Evolutionary conservation across 345 rosid genomes (phyloP).

Genomic region (Eucalyptus fibrosa): DNA sequence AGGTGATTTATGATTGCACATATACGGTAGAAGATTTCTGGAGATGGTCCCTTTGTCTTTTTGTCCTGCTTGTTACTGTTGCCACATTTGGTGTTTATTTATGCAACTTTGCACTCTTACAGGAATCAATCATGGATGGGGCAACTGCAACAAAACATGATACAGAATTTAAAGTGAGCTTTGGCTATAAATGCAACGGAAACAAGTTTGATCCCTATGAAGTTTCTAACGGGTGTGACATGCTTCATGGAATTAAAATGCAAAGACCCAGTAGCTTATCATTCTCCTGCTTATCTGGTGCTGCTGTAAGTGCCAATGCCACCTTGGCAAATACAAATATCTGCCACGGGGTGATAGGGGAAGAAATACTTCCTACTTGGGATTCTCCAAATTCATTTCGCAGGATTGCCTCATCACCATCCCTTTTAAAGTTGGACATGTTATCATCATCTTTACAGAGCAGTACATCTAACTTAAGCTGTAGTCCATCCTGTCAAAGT

Average conservation of each 20-base stretch:
- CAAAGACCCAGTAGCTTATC: slow-evolving; percentile 68
- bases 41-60: not conserved
- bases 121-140: not conserved
- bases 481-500: slow-evolving; percentile 56
- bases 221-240: slow-evolving; percentile 11
- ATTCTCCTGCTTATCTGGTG: slow-evolving; percentile 96
- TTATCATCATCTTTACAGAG: slow-evolving; percentile 86
- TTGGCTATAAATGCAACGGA: slow-evolving; percentile 76
- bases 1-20: not conserved
- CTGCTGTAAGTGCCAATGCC: slow-evolving; percentile 92
- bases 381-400: slow-evolving; percentile 88
- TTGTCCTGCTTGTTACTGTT: not conserved
- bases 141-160: slow-evolving; percentile 24
- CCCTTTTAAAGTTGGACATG: slow-evolving; percentile 68
- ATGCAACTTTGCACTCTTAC: not conserved
- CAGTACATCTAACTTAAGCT: slow-evolving; percentile 64
- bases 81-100: not conserved
- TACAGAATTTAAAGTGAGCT: slow-evolving; percentile 78
- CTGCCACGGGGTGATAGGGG: slow-evolving; percentile 80
- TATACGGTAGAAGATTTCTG: not conserved
- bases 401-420: slow-evolving; percentile 66
- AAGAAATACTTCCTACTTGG: slow-evolving; percentile 76
- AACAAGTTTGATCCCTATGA: slow-evolving; percentile 3
- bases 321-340: slow-evolving; percentile 91
- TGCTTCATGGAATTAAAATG: slow-evolving; percentile 23